Conservation (phyloP, 2,329 filamentous ascomycete species). For the Fusarium duplospermum region DNA sequence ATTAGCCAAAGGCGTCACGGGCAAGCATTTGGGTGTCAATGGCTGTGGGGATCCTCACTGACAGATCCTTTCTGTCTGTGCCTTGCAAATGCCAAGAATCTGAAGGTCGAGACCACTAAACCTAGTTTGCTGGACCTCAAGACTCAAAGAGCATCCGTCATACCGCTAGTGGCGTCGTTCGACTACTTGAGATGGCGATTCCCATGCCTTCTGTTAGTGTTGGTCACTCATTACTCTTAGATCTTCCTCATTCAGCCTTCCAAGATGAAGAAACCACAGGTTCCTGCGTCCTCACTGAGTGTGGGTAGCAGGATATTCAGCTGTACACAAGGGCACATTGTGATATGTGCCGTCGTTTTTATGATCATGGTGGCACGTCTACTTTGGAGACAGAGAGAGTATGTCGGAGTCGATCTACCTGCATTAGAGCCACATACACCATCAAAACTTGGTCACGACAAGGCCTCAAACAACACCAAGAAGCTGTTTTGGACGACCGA, state of each 20-base stretch:
- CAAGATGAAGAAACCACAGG: constrained; percentile 26
- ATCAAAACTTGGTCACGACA: not conserved
- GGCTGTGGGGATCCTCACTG: not conserved
- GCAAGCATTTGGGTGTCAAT: not conserved
- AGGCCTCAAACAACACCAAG: not conserved
- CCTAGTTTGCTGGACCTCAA: not conserved
- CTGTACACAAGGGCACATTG: constrained; percentile 29
- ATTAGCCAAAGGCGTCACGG: constrained; percentile 20
- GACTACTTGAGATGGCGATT: constrained; percentile 22
- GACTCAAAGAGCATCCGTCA: not conserved
- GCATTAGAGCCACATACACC: constrained; percentile 16
- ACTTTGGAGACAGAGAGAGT: constrained; percentile 30
- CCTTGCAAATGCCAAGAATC: not conserved
- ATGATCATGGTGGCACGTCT: constrained; percentile 34
- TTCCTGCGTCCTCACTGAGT: not conserved
- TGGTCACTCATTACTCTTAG: not conserved
- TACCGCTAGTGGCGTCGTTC: not conserved
- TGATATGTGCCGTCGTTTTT: constrained; percentile 25
- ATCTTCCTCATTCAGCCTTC: not conserved
- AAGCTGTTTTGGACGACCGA: constrained; percentile 42
- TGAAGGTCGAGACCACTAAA: not conserved
- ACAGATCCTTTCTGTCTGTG: not conserved
- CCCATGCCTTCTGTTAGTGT: not conserved
- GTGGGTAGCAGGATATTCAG: constrained; percentile 4
- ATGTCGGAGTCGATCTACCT: constrained; percentile 23